phyloP scores from a whole-genome alignment of 306 rosid species.

The Clitoria ternatea region DNA sequence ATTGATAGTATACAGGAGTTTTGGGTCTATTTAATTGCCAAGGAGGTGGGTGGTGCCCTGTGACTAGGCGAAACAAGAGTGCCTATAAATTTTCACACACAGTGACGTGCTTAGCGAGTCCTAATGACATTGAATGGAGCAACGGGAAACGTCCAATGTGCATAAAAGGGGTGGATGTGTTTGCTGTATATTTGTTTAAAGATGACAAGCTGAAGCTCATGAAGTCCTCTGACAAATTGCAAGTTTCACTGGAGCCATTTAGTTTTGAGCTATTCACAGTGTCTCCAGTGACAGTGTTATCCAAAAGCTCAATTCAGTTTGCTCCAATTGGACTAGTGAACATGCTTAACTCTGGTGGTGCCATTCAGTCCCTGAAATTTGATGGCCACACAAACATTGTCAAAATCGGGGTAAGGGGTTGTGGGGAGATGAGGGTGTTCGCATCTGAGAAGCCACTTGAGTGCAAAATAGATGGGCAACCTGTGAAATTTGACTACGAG shows the following conservation, averaged over 20 bases:
- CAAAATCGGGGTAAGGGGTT: slow-evolving; percentile 40
- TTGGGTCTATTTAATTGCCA: slow-evolving; percentile 72
- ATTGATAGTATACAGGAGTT: slow-evolving; percentile 59
- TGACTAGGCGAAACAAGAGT: slow-evolving; percentile 50
- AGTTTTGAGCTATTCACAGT: slow-evolving; percentile 58
- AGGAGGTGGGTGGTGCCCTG: slow-evolving; percentile 85
- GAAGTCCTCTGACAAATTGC: slow-evolving; percentile 32
- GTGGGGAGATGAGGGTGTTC: slow-evolving; percentile 57
- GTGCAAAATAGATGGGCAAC: slow-evolving; percentile 51
- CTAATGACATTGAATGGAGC: slow-evolving; percentile 62
- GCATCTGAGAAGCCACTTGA: slow-evolving; percentile 46
- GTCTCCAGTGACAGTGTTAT: slow-evolving; percentile 41
- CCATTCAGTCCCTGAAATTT: slow-evolving; percentile 40
- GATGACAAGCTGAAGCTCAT: slow-evolving; percentile 45
- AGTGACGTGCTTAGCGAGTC: slow-evolving; percentile 42
- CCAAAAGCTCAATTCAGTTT: slow-evolving; percentile 37
- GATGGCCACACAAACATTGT: slow-evolving; percentile 31
- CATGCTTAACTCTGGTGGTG: slow-evolving; percentile 74
- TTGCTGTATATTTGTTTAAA: slow-evolving; percentile 48
- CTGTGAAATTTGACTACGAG: slow-evolving; percentile 39
- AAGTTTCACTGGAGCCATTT: slow-evolving; percentile 55
- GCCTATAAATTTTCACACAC: slow-evolving; percentile 36
- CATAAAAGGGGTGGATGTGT: slow-evolving; percentile 34
- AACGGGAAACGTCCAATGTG: slow-evolving; percentile 36
- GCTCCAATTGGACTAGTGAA: slow-evolving; percentile 66